Evolutionary conservation across 129 eudicot genomes (phyloP), one percentile per base, ranked within the genome.

Genomic region (Erigeron canadensis): DNA sequence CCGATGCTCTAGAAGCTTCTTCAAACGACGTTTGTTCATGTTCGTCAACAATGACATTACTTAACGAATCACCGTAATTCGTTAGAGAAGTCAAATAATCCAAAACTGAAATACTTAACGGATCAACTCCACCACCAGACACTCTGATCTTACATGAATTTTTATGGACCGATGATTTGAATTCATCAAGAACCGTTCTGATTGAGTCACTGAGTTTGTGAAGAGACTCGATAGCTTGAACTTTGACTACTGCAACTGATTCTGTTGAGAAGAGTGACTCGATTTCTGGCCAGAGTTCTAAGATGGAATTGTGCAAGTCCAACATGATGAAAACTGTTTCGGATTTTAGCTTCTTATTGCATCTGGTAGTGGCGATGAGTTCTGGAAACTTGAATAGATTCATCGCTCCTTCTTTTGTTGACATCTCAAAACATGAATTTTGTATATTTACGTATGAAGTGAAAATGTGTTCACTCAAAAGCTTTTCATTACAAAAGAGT

Each of bases 191-290:
- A 55, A 73, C 73, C 3, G 76, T 22, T 56, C 75, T 53, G 1
- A 83, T 66, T 11, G 54, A 76, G 10, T 81, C 88, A 5, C 68
- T 77, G 54, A 90, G 83, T 74, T 79, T 79, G 15, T 70, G 43
- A 38, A 85, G 64, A 5, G 91, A 79, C 13, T 65, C 46, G n/a
- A 71, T 37, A 7, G 85, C 95, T 74, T 81, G 86, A 62, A 77
- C 21, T 56, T 73, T 64, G 19, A 90, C 77, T 0, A 62, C 13
- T 11, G 88, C 66, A 0, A 75, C 60, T 2, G 89, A 75, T 4
- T 85, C 80, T 46, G 48, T 28, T 15, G 89, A 82, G 84, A 91
- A 91, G 40, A 82, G 69, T 2, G 83, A 79, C 1, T 87, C 95
- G 23, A 91, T 84, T 50, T 87, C 86, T 15, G 80, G 81, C 86